Evolutionary conservation across 768 basidiomycete genomes (phyloP), one percentile per base, ranked within the genome.

Genomic region (Artomyces pyxidatus): DNA sequence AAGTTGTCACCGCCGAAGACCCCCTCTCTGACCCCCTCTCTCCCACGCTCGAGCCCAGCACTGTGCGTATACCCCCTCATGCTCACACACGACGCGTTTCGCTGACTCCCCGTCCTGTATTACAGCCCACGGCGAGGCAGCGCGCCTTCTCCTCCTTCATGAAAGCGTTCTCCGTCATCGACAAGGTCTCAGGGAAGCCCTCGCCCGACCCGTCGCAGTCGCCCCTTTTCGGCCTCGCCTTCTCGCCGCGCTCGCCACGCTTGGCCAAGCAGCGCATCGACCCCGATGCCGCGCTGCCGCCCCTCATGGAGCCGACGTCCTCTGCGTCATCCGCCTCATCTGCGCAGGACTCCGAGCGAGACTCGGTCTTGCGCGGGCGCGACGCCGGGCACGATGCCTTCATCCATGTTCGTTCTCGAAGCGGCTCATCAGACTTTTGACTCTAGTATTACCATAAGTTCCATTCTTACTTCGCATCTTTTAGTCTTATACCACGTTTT

Each of bases 131-230:
- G 14, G 1, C 17, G 19, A 14, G 30, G 28, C 30, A 27, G 30
- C 11, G 43, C 17, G 43, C 29, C n/a, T 26, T 39, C 16, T 29
- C 35, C 23, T 11, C 30, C 10, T 42, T 42, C 19, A 40, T 45
- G 17, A 37, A 17, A 26, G 42, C 2, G 29, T 26, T 29, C 42
- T 32, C 28, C 16, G 38, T 27, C 19, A 39, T 41, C 43, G 43
- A 53, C 32, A 17, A 35, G 17, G 6, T 38, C 29, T 27, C 30
- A 17, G 25, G 19, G 22, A 17, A 37, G 29, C 30, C n/a, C 11
- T 44, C 52, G 30, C 41, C 42, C 29, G 52, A 45, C 30, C 26
- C 44, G 19, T 17, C 25, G n/a, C 32, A 47, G 17, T 14, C 37
- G 28, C 37, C 50, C 22, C 43, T 41, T 22, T 40, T 53, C n/a